Conservation (phyloP, 345 rosid genomes). For the Populus tremula region DNA sequence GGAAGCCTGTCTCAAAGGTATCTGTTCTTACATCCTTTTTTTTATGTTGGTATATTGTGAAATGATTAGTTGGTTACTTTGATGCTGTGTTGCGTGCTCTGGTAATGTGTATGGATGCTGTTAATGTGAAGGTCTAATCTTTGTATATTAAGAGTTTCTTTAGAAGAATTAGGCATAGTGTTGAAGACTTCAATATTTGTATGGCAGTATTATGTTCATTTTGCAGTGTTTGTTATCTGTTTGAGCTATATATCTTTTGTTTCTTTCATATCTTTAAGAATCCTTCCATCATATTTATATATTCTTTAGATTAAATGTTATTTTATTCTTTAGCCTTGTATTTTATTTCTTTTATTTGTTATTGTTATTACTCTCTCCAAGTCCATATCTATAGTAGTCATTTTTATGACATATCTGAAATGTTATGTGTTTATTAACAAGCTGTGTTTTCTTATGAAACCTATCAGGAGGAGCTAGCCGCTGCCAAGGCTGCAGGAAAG, state of each 20-base stretch:
- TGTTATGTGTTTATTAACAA: not conserved
- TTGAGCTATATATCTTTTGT: too few species aligned
- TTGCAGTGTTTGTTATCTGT: too few species aligned
- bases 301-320: too few species aligned
- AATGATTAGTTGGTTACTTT: not conserved
- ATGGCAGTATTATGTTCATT: too few species aligned
- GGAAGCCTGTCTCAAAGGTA: slow-evolving; percentile 74
- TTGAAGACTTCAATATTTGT: not conserved
- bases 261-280: too few species aligned
- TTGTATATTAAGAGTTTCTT: not conserved
- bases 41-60: not conserved
- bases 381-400: too few species aligned
- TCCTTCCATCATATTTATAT: too few species aligned
- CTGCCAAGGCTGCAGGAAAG: slow-evolving; percentile 77
- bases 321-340: too few species aligned
- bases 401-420: too few species aligned
- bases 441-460: not conserved
- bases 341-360: too few species aligned
- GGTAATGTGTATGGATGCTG: not conserved
- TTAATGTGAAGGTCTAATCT: not conserved
- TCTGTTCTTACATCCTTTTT: not conserved
- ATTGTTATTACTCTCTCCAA: too few species aligned
- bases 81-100: too few species aligned
- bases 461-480: slow-evolving; percentile 73
- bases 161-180: not conserved